Evolutionary conservation across 2,329 filamentous ascomycete genomes (phyloP).

Genomic region (Monilinia aucupariae): DNA sequence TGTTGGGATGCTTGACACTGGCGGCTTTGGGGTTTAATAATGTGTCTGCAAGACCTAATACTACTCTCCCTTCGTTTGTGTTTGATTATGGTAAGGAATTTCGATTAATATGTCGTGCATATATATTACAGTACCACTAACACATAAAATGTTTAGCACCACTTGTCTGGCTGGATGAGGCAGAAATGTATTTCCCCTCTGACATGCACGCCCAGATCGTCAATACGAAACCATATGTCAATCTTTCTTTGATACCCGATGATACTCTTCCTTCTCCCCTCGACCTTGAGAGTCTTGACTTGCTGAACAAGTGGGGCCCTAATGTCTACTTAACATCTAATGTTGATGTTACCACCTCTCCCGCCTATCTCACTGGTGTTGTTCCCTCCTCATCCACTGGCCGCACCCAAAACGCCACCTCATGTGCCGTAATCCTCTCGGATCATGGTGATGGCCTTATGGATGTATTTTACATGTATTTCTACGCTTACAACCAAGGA

Average conservation of each 20-base stretch:
- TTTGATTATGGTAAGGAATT: conserved; percentile 41
- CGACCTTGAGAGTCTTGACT: conserved; percentile 44
- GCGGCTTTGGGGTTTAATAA: conserved; percentile 1
- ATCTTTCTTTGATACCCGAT: conserved; percentile 39
- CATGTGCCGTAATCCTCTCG: conserved; percentile 50
- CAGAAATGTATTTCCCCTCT: conserved; percentile 46
- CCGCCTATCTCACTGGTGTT: conserved; percentile 47
- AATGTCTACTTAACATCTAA: conserved; percentile 45
- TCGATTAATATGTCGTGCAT: background rate
- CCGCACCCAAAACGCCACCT: conserved; percentile 45
- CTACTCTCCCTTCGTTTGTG: conserved; percentile 40
- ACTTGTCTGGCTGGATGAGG: conserved; percentile 45
- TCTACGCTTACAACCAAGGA: conserved; percentile 35
- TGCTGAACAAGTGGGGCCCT: conserved; percentile 40
- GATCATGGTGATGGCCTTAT: conserved; percentile 46
- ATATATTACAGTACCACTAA: background rate
- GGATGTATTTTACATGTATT: conserved; percentile 37
- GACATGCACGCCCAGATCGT: conserved; percentile 43
- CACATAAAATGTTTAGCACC: conserved; percentile 39
- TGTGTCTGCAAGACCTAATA: conserved; percentile 13
- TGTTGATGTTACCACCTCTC: conserved; percentile 43
- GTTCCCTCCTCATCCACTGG: conserved; percentile 45
- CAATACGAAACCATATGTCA: conserved; percentile 43
- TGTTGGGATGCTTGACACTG: conserved; percentile 6
- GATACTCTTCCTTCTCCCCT: conserved; percentile 36